These are phyloP conservation scores for Backusella westeae DNA, from an alignment of 192 early-diverging fungal species.

Conservation along the genomic window DNA sequence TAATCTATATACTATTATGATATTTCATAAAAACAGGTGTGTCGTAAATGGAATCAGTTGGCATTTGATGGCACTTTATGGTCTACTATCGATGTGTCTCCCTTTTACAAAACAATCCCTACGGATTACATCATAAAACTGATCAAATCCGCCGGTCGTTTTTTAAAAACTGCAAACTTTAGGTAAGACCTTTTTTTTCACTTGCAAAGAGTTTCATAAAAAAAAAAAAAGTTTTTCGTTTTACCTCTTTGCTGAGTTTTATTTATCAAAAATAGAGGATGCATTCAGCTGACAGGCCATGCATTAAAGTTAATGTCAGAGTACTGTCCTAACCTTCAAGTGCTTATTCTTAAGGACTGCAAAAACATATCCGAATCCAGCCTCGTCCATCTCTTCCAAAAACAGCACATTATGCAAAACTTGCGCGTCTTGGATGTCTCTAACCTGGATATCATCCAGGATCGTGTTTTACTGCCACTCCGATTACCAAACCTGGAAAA, in stretches of 20 bases:
- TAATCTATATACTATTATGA: not conserved
- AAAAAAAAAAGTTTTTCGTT: not conserved
- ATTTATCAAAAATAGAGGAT: conserved; percentile 34
- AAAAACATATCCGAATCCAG: conserved; percentile 38
- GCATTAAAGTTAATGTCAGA: conserved; percentile 27
- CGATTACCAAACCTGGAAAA: conserved; percentile 37
- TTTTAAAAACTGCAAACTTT: conserved; percentile 39
- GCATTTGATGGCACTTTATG: conserved; percentile 40
- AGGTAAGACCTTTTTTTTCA: conserved; percentile 21
- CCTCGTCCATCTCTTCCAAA: conserved; percentile 37
- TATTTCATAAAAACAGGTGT: conserved; percentile 16
- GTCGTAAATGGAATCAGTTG: conserved; percentile 32
- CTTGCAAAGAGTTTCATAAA: conserved; percentile 2
- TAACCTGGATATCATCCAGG: conserved; percentile 39
- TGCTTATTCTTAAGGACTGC: conserved; percentile 34
- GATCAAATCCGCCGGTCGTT: conserved; percentile 29
- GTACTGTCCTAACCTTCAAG: conserved; percentile 41
- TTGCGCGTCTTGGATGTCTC: conserved; percentile 42
- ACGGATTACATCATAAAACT: conserved; percentile 32
- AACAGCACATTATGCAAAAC: conserved; percentile 16
- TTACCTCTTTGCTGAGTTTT: not conserved
- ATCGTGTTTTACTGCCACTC: conserved; percentile 38
- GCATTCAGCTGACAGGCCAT: conserved; percentile 36
- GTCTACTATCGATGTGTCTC: conserved; percentile 31
- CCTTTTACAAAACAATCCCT: conserved; percentile 38